Conservation (phyloP, 768 basidiomycete genomes). For the Cyclocybe aegerita region DNA sequence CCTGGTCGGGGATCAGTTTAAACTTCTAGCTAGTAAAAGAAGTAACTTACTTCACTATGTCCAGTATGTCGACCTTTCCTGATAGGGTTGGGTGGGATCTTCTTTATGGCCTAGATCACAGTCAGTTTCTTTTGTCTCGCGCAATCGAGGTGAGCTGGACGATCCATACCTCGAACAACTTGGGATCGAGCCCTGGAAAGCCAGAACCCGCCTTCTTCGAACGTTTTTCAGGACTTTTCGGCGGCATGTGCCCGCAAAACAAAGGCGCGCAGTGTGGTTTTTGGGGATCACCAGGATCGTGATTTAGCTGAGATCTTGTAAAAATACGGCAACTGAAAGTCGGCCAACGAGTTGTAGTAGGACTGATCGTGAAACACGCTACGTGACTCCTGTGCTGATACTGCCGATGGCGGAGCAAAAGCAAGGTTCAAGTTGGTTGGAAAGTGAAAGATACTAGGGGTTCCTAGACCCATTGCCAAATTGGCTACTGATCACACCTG, state of each 20-base stretch:
- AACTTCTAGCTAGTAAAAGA: not conserved
- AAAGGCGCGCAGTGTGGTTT: not conserved
- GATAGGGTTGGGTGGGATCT: conserved; percentile 21
- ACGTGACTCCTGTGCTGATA: no score
- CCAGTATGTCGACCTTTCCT: conserved; percentile 19
- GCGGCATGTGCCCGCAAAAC: not conserved
- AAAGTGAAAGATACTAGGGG: no score
- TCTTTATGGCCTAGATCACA: conserved; percentile 5
- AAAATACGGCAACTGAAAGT: no score
- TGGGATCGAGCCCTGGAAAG: conserved; percentile 12
- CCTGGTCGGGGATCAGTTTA: conserved; percentile 6
- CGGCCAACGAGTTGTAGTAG: no score
- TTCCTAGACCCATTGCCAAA: no score
- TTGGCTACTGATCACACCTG: no score
- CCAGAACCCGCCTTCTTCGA: conserved; percentile 4
- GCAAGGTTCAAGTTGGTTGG: no score
- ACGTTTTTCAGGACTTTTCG: conserved; percentile 1
- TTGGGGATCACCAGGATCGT: no score
- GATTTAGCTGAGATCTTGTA: no score
- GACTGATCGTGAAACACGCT: no score
- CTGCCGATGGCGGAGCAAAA: no score
- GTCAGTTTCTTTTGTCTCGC: no score
- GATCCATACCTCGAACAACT: conserved; percentile 9
- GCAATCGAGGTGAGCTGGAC: not conserved
- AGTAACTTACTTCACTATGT: conserved; percentile 20